These are phyloP conservation scores for Xerocomellus amylosporus DNA, from an alignment of 768 basidiomycete genomes.

Conservation along the genomic window DNA sequence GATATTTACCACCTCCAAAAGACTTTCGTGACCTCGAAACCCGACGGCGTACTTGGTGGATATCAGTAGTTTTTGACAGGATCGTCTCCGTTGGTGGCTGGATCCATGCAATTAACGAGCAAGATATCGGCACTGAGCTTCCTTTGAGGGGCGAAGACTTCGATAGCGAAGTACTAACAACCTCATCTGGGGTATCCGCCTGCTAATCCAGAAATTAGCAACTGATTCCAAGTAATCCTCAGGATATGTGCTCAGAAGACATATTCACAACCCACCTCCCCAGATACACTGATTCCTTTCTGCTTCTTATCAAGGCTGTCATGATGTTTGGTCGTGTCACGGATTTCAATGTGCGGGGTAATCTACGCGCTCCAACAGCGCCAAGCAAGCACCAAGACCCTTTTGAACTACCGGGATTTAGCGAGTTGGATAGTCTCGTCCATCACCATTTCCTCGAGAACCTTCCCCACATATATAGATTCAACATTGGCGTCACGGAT, in stretches of 20 bases:
- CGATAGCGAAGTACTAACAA: slow-evolving; percentile 58
- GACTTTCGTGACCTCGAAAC: slow-evolving; percentile 74
- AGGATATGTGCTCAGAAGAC: slow-evolving; percentile 60
- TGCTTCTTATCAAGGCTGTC: slow-evolving; percentile 76
- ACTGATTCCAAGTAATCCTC: slow-evolving; percentile 68
- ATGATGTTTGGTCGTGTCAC: slow-evolving; percentile 87
- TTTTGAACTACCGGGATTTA: slow-evolving; percentile 63
- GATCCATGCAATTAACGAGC: slow-evolving; percentile 82
- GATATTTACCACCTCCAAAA: slow-evolving; percentile 78
- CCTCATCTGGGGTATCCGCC: neutral
- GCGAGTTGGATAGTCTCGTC: slow-evolving; percentile 67
- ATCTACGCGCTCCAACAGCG: slow-evolving; percentile 61
- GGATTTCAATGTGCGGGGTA: slow-evolving; percentile 78
- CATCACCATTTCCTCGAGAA: slow-evolving; percentile 64
- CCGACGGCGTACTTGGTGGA: slow-evolving; percentile 86
- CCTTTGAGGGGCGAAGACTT: slow-evolving; percentile 76
- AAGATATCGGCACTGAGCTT: slow-evolving; percentile 80
- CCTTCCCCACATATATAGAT: slow-evolving; percentile 66
- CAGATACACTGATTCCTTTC: slow-evolving; percentile 78
- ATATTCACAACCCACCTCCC: slow-evolving; percentile 70
- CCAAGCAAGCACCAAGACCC: slow-evolving; percentile 74
- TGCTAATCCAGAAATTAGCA: slow-evolving; percentile 39
- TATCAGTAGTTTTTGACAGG: slow-evolving; percentile 84
- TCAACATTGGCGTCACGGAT: slow-evolving; percentile 60
- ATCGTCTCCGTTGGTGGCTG: slow-evolving; percentile 80